Conservation (phyloP, 495 filamentous ascomycete genomes). For the Tetracladium setigerum region DNA sequence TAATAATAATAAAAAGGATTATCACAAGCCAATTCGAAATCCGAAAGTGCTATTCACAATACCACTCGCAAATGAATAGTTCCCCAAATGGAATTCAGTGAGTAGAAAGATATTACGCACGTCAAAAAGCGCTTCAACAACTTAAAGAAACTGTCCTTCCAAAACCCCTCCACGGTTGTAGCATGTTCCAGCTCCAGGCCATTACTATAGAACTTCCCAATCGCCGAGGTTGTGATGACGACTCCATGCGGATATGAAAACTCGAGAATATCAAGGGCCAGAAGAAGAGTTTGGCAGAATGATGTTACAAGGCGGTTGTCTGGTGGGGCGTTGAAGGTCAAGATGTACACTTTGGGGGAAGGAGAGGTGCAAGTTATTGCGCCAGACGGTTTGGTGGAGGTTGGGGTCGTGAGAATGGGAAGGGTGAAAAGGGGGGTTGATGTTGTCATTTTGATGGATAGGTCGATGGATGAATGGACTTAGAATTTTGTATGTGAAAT, state of each 20-base stretch:
- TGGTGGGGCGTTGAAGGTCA: constrained; percentile 60
- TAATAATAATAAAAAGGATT: not conserved
- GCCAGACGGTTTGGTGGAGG: constrained; percentile 71
- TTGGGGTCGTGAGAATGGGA: constrained; percentile 25
- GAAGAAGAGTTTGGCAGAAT: constrained; percentile 56
- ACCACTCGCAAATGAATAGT: not conserved
- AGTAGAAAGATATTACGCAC: constrained; percentile 24
- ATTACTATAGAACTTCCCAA: constrained; percentile 77
- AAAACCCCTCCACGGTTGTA: constrained; percentile 40
- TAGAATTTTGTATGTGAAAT: not conserved
- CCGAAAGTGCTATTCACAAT: too few relatives aligned
- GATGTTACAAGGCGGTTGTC: constrained; percentile 68
- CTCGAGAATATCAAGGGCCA: constrained; percentile 67
- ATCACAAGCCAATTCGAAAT: not conserved
- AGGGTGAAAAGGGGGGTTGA: constrained; percentile 16
- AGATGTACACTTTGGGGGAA: constrained; percentile 53
- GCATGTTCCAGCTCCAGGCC: constrained; percentile 62
- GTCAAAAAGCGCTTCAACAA: constrained; percentile 55
- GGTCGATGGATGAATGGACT: not conserved
- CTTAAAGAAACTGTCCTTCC: constrained; percentile 46
- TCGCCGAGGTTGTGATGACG: constrained; percentile 63
- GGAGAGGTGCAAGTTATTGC: constrained; percentile 50
- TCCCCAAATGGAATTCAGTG: too few relatives aligned
- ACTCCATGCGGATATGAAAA: constrained; percentile 59
- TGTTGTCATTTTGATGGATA: constrained; percentile 15